Percentiles rank a stretch among this genome's conserved stretches.
phyloP scores from a whole-genome alignment of 208 protist species.

The Acanthamoeba triangularis region DNA sequence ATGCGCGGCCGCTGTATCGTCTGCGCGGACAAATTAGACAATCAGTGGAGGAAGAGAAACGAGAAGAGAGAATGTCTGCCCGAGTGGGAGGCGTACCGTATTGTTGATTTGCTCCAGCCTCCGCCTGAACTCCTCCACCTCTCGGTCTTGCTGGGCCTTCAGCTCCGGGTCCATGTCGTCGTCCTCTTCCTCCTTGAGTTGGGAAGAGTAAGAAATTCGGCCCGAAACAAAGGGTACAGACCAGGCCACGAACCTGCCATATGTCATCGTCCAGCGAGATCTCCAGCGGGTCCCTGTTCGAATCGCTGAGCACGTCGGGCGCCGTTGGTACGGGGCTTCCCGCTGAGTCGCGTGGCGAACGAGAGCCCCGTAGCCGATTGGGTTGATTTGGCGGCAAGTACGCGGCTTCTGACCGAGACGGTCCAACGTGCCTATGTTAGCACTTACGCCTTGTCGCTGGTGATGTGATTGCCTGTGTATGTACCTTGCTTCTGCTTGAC shows the following conservation, averaged over 20 bases:
- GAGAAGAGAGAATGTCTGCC: not conserved
- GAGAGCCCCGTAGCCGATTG: not conserved
- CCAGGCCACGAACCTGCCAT: not conserved
- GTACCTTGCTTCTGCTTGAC: not conserved
- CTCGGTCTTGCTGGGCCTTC: constrained; percentile 23
- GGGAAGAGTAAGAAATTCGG: not conserved
- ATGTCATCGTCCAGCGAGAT: constrained; percentile 38
- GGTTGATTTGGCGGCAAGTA: constrained; percentile 24
- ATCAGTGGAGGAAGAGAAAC: not conserved
- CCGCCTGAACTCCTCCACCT: constrained; percentile 13
- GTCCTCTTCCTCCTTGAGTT: constrained; percentile 55
- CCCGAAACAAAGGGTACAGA: no score
- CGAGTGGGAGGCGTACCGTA: not conserved
- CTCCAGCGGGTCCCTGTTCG: not conserved
- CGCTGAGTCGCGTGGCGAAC: not conserved
- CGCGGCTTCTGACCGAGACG: not conserved
- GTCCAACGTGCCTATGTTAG: not conserved
- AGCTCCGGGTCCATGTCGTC: constrained; percentile 39
- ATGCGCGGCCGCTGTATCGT: constrained; percentile 61
- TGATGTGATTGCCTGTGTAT: no score
- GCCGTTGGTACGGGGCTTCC: not conserved
- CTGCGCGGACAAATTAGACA: not conserved
- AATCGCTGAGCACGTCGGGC: not conserved
- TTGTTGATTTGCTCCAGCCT: not conserved
- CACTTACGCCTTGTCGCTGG: no score